Evolutionary conservation across 768 basidiomycete genomes (phyloP).

Genomic region (Ramaria sp.): DNA sequence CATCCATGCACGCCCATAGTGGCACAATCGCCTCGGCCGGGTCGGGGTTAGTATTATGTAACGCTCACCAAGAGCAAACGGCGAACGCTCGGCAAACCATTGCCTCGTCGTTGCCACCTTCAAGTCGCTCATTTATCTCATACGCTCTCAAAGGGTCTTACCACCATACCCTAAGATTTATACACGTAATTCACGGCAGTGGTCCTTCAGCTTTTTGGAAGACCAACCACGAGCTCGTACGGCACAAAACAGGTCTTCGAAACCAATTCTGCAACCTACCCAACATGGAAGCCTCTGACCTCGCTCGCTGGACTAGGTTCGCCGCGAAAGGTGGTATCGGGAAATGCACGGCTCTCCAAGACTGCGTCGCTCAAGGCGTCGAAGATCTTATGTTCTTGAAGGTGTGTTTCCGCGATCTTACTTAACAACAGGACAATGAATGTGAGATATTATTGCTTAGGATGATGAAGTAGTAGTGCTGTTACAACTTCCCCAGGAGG

Average conservation of each 20-base stretch:
- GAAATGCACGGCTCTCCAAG: slow-evolving; percentile 58
- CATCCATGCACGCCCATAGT: no score
- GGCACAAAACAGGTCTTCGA: background rate
- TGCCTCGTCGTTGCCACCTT: no score
- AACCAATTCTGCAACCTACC: background rate
- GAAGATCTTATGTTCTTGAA: slow-evolving; percentile 85
- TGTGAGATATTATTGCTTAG: slow-evolving; percentile 26
- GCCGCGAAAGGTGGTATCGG: slow-evolving; percentile 82
- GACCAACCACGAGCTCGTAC: background rate
- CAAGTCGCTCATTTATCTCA: no score
- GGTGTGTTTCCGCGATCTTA: slow-evolving; percentile 29
- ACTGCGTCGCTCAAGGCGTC: slow-evolving; percentile 63
- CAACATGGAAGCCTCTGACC: slow-evolving; percentile 57
- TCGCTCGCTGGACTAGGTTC: slow-evolving; percentile 76
- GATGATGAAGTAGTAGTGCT: slow-evolving; percentile 73
- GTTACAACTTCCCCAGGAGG: slow-evolving; percentile 52
- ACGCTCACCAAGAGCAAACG: no score
- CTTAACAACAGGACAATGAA: background rate
- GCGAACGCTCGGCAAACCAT: no score
- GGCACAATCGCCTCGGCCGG: no score
- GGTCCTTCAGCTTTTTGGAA: background rate
- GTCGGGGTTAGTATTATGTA: no score
- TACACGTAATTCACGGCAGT: no score
- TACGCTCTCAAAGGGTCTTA: no score
- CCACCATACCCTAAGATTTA: no score